Base-by-base conservation (phyloP, 208 protist species). In the Trypanosoma cruzi region DNA sequence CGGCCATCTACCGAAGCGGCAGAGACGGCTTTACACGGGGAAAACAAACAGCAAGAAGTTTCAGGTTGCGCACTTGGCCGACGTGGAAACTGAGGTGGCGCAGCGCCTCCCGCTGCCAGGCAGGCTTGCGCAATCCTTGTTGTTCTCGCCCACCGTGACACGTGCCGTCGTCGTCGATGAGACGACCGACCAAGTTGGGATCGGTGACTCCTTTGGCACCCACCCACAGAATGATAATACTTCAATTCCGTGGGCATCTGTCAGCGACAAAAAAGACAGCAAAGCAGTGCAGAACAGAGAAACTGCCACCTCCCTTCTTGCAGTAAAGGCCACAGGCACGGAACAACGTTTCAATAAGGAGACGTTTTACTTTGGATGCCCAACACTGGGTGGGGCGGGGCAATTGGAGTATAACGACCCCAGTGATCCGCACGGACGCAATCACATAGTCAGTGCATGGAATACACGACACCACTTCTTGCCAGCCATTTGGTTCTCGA, bases 321-420 rank as follows among this genome's bases (percentile, higher is more conserved):
- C 26, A 2, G 37, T 46, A 18, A 60, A 64, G 24, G 58, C 36
- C 26, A 36, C 4, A 28, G 62, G 69, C 2, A 74, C 59, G 24
- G 34, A 57, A 8, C 42, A 63, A 26, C 22, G 31, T 20, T 62
- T 68, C 40, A 53, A 22, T 11, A 26, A 36, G 29, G 69, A 74
- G 40, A 55, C 44, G 13, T 74, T 62, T 52, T 68, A 58, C 46
- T 62, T 74, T 44, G 69, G 69, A n/a, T 34, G 3, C 32, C 7
- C 49, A 44, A 36, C 26, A 7, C 31, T 60, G 29, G 69, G 69
- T 18, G 62, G 62, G 34, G 57, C 69, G 4, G 69, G 69, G 14
- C 69, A 74, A 31, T 49, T 66, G 32, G 59, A 74, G 40, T 63
- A 68, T 24, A 55, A 53, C 36, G 42, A 74, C 20, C 42, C 57